Percentiles rank a stretch among this genome's conserved stretches.
These are phyloP conservation scores for Mortierella claussenii DNA, from an alignment of 192 early-diverging fungal genomes.

Conservation along the genomic window DNA sequence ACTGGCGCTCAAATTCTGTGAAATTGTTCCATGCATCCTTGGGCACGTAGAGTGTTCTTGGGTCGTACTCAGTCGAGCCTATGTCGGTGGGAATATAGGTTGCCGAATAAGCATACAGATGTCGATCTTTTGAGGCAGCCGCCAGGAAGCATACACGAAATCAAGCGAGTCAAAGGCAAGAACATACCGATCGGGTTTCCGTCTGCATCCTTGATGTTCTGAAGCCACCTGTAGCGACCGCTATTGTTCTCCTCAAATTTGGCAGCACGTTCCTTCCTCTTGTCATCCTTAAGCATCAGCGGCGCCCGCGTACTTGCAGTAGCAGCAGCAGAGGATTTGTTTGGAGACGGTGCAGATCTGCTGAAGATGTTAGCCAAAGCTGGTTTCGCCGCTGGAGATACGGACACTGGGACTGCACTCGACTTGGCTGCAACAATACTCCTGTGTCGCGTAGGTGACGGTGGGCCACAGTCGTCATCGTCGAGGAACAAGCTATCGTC, in stretches of 20 bases:
- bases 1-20: slow-evolving; percentile 97
- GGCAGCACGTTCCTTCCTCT: slow-evolving; percentile 62
- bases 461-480: slow-evolving; percentile 23
- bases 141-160: too few relatives aligned
- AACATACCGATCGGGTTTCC: slow-evolving; percentile 65
- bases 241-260: slow-evolving; percentile 90
- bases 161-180: not conserved
- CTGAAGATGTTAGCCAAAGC: slow-evolving; percentile 16
- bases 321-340: slow-evolving; percentile 2
- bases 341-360: slow-evolving; percentile 3
- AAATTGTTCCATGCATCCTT: slow-evolving; percentile 82
- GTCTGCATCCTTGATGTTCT: slow-evolving; percentile 83
- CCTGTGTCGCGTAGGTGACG: slow-evolving; percentile 16
- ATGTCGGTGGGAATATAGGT: too few relatives aligned
- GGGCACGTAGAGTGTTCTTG: slow-evolving; percentile 90
- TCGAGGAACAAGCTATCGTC: slow-evolving; percentile 7
- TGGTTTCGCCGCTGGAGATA: not conserved
- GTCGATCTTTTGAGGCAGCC: too few relatives aligned
- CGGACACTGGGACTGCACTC: not conserved
- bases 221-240: slow-evolving; percentile 87
- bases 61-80: slow-evolving; percentile 88
- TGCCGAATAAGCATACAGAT: not conserved
- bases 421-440: not conserved
- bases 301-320: slow-evolving; percentile 10
- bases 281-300: slow-evolving; percentile 44